These are phyloP conservation scores for Nissolia schottii DNA, from an alignment of 306 rosid species.

Conservation along the genomic window DNA sequence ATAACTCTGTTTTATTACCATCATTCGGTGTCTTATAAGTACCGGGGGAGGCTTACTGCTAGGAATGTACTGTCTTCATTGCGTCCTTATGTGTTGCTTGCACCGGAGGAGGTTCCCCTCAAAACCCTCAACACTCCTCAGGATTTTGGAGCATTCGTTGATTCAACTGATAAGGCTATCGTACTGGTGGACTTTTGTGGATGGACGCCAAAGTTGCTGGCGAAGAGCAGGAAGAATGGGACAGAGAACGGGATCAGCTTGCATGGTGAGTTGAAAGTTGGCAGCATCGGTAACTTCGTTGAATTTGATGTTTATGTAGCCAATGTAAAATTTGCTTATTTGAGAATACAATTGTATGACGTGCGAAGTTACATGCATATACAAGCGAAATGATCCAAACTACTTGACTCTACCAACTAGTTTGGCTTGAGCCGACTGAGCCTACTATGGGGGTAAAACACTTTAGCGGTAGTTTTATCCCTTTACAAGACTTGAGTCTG, in stretches of 20 bases:
- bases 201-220: slow-evolving; percentile 61
- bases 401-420: too few species aligned
- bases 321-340: not conserved
- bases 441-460: too few species aligned
- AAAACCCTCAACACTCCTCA: slow-evolving; percentile 35
- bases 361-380: too few species aligned
- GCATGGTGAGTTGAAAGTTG: slow-evolving; percentile 38
- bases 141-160: slow-evolving; percentile 46
- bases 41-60: slow-evolving; percentile 58
- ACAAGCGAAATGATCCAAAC: too few species aligned
- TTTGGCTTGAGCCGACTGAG: too few species aligned
- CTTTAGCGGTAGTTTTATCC: too few species aligned
- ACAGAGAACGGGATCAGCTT: slow-evolving; percentile 32
- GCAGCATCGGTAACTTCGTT: not conserved
- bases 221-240: slow-evolving; percentile 38
- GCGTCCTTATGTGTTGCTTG: slow-evolving; percentile 29
- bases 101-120: slow-evolving; percentile 59
- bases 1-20: slow-evolving; percentile 52
- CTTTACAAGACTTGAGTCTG: too few species aligned
- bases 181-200: slow-evolving; percentile 84
- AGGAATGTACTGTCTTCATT: slow-evolving; percentile 50
- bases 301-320: not conserved
- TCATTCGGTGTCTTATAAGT: slow-evolving; percentile 63
- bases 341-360: too few species aligned
- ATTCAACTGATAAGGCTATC: slow-evolving; percentile 68